Evolutionary conservation across 2,329 filamentous ascomycete species (phyloP).

Genomic region (Blastomyces gilchristii): DNA sequence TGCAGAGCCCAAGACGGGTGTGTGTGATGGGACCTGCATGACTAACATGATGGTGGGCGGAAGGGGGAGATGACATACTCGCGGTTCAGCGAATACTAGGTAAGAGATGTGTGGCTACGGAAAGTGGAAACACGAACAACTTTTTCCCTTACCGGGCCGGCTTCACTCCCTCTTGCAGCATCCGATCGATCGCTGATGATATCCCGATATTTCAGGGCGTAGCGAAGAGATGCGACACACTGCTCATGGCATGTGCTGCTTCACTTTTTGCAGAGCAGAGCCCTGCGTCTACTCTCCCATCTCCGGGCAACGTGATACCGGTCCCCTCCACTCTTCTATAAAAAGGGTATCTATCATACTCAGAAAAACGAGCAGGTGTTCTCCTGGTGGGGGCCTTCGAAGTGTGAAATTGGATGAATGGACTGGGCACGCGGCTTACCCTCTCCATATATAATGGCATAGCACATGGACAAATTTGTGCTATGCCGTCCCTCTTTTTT

Average conservation of each 20-base stretch:
- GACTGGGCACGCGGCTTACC: not conserved
- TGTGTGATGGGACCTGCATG: conserved; percentile 7
- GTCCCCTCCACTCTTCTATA: not conserved
- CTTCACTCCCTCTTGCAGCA: not conserved
- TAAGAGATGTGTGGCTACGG: not conserved
- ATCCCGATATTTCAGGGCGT: not conserved
- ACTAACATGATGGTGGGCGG: not conserved
- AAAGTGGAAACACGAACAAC: not conserved
- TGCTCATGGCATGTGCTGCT: not conserved
- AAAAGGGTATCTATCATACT: not conserved
- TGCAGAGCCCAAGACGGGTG: not conserved
- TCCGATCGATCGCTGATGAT: not conserved
- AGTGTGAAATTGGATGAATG: not conserved
- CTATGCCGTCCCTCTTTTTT: not conserved
- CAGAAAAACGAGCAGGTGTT: not conserved
- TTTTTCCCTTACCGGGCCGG: not conserved
- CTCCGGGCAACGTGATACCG: not conserved
- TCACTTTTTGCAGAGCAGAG: not conserved
- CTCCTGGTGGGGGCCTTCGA: not conserved
- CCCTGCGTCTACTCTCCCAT: not conserved
- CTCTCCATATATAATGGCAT: conserved; percentile 1
- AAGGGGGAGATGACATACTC: not conserved
- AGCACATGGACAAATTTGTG: conserved; percentile 1
- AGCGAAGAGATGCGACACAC: not conserved
- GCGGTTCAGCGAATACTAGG: not conserved